A percentile compares a stretch with the other conserved stretches of the same genome.
These are phyloP conservation scores for Monosporascus sp. DNA, from an alignment of 2,329 filamentous ascomycete species.

Conservation along the genomic window DNA sequence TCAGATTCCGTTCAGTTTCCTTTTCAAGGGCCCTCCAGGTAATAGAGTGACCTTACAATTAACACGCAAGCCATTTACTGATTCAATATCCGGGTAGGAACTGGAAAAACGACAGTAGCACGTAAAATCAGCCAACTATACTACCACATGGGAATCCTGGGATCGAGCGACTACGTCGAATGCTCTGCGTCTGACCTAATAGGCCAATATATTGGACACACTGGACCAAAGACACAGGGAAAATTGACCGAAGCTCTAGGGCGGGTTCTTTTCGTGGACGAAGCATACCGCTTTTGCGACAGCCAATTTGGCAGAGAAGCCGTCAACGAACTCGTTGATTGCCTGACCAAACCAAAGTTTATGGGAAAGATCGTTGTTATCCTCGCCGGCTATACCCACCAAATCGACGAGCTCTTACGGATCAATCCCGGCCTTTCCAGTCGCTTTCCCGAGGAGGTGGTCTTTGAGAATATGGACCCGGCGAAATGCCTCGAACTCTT, in stretches of 20 bases:
- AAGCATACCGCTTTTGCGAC: slow-evolving; percentile 36
- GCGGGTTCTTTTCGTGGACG: slow-evolving; percentile 65
- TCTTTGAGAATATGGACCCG: slow-evolving; percentile 43
- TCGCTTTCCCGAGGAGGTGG: slow-evolving; percentile 56
- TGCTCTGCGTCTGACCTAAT: slow-evolving; percentile 64
- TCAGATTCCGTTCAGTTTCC: slow-evolving; percentile 50
- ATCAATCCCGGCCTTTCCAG: slow-evolving; percentile 45
- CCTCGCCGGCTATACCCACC: background rate
- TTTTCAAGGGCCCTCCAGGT: slow-evolving; percentile 56
- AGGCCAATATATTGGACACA: slow-evolving; percentile 58
- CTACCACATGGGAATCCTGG: slow-evolving; percentile 67
- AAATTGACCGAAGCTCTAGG: slow-evolving; percentile 52
- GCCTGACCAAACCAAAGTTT: slow-evolving; percentile 36
- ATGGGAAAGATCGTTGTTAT: background rate
- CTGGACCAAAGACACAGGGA: slow-evolving; percentile 50
- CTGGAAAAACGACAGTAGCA: slow-evolving; percentile 62
- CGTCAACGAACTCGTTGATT: background rate
- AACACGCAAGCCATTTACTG: background rate
- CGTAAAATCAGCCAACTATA: slow-evolving; percentile 70
- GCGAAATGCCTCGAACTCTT: slow-evolving; percentile 41
- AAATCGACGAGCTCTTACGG: background rate
- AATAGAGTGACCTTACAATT: slow-evolving; percentile 5
- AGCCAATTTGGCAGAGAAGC: slow-evolving; percentile 34
- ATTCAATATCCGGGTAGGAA: slow-evolving; percentile 18
- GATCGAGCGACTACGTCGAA: slow-evolving; percentile 54